These are phyloP conservation scores for Nowakowskiella sp. DNA, from an alignment of 192 early-diverging fungal species.

Conservation along the genomic window DNA sequence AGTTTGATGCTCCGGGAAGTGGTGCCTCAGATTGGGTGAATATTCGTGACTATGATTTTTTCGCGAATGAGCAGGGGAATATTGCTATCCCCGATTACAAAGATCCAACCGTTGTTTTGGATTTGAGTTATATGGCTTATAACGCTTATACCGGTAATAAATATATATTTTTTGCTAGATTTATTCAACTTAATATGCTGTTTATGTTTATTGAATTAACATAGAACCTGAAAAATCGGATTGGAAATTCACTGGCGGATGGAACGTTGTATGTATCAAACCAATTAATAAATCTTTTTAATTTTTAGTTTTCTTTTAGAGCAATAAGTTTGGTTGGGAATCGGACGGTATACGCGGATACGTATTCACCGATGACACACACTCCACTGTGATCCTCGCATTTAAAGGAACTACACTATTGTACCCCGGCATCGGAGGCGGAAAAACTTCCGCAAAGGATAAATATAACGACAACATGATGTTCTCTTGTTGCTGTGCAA, in stretches of 20 bases:
- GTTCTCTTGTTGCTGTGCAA: constrained; percentile 95
- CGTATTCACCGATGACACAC: constrained; percentile 56
- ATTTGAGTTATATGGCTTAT: neutral
- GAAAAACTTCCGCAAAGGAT: constrained; percentile 27
- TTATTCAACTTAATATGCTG: constrained; percentile 28
- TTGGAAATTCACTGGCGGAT: too few species aligned
- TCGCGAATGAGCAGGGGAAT: too few species aligned
- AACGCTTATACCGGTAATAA: neutral
- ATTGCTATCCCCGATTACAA: neutral
- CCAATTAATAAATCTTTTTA: too few species aligned
- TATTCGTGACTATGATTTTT: too few species aligned
- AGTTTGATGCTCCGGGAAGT: neutral
- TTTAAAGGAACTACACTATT: constrained; percentile 61
- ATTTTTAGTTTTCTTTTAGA: too few species aligned
- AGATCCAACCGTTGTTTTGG: neutral
- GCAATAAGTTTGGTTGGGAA: neutral
- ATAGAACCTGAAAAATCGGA: too few species aligned
- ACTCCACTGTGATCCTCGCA: constrained; percentile 55
- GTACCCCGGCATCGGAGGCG: constrained; percentile 26
- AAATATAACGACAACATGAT: constrained; percentile 76
- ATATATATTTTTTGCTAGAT: neutral
- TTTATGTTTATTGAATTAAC: too few species aligned
- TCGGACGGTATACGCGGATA: neutral
- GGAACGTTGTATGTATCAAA: too few species aligned
- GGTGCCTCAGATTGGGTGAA: too few species aligned